These are phyloP conservation scores for Amphichorda felina DNA, from an alignment of 2,329 filamentous ascomycete genomes.

Conservation along the genomic window DNA sequence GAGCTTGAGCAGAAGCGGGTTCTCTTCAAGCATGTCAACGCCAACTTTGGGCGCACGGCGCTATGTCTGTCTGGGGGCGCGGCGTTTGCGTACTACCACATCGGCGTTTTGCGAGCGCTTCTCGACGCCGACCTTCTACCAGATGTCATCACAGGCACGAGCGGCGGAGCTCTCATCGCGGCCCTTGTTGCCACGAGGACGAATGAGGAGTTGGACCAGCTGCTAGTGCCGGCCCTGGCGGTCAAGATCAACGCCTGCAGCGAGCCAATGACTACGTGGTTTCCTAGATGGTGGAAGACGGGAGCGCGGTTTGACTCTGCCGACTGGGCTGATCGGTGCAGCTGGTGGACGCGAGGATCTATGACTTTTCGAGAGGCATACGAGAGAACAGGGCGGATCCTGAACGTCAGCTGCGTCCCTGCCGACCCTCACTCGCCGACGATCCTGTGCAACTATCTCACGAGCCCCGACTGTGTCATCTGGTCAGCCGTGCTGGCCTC, in stretches of 20 bases:
- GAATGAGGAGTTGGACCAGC: constrained; percentile 74
- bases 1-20: constrained; percentile 61
- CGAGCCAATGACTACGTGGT: constrained; percentile 66
- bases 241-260: constrained; percentile 74
- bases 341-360: constrained; percentile 85
- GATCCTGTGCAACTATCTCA: constrained; percentile 91
- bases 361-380: constrained; percentile 95
- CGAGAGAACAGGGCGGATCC: constrained; percentile 80
- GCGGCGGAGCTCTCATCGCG: constrained; percentile 83
- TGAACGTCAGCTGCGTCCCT: constrained; percentile 93
- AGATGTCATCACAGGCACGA: constrained; percentile 92
- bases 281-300: constrained; percentile 78
- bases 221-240: constrained; percentile 81
- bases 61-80: constrained; percentile 89
- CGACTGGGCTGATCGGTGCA: constrained; percentile 75
- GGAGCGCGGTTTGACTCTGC: constrained; percentile 90
- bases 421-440: constrained; percentile 88
- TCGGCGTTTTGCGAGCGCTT: constrained; percentile 82
- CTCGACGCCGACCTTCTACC: constrained; percentile 78
- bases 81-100: constrained; percentile 93
- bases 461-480: constrained; percentile 91
- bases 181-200: constrained; percentile 81
- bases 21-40: constrained; percentile 78
- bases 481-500: constrained; percentile 95
- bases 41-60: constrained; percentile 86